Evolutionary conservation across 116 monocot genomes (phyloP), one percentile per base, ranked within the genome.

Genomic region (Dioscorea cayenensis): DNA sequence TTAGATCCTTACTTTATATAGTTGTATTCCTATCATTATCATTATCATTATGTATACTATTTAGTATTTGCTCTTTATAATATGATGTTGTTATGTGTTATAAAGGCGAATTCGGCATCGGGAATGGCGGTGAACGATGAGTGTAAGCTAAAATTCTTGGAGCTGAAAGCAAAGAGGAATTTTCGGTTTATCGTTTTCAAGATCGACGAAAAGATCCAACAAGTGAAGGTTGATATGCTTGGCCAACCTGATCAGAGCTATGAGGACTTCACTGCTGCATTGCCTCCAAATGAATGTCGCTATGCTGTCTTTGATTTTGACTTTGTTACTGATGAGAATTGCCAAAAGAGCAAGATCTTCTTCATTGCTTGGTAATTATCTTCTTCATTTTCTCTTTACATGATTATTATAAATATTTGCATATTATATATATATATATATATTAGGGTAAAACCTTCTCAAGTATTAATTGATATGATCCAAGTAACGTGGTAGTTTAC

Each of bases 301-400:
- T 84, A 84, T 65, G 84, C 84, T 27, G 84, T 84, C 66, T 79
- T 84, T 66, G 84, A 84, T 67, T 84, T 84, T 66, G 84, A 84
- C 67, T 84, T 80, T 73, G 63, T 84, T 80, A 66, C 77, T 64
- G 73, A 49, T 65, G 84, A 84, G 66, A 84, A 84, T 58, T 84
- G 84, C 73, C 84, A 73, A 65, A 80, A 77, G 84, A 84, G 84
- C 84, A 79, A 77, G 69, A 84, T 84, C 73, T 84, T 84, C 80
- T 84, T 84, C 77, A 84, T 84, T 38, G 64, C 80, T 17, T 84
- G 84, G 84, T 83, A 55, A 55, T 5, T 5, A 11, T 55, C 55
- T 43, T 9, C 43, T 12, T 10, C 12, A 43, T 12, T 43, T 10
- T 12, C 7, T 12, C 8, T 43, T 12, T 12, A 43, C 11, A 9